A percentile compares a stretch with the other conserved stretches of the same genome.
These are phyloP conservation scores for Apiospora pterosperma DNA, from an alignment of 2,329 filamentous ascomycete genomes.

Conservation along the genomic window DNA sequence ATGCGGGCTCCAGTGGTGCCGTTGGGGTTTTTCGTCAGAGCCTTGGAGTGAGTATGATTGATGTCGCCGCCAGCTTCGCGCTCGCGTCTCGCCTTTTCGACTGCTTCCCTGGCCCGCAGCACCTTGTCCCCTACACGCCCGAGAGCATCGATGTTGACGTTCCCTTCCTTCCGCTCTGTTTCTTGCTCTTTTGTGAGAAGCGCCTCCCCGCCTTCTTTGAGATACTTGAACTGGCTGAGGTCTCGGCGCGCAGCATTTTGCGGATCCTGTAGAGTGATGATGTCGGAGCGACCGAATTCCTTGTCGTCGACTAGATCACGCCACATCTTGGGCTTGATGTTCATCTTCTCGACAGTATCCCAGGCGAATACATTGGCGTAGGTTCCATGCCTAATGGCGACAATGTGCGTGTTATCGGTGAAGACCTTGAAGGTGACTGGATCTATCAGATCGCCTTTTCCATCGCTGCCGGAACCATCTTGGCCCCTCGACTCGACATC, in stretches of 20 bases:
- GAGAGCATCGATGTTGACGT: slow-evolving; percentile 75
- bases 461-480: slow-evolving; percentile 42
- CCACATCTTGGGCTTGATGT: slow-evolving; percentile 97
- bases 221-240: slow-evolving; percentile 81
- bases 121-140: slow-evolving; percentile 81
- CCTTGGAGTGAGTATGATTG: slow-evolving; percentile 46
- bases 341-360: slow-evolving; percentile 92
- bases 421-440: slow-evolving; percentile 97
- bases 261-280: slow-evolving; percentile 94
- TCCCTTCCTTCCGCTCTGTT: slow-evolving; percentile 60
- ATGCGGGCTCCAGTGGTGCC: slow-evolving; percentile 29
- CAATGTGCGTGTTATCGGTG: slow-evolving; percentile 96
- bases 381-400: slow-evolving; percentile 73
- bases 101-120: slow-evolving; percentile 84
- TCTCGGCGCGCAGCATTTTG: slow-evolving; percentile 83
- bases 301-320: slow-evolving; percentile 82
- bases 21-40: slow-evolving; percentile 33
- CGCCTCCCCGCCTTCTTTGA: slow-evolving; percentile 75
- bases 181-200: slow-evolving; percentile 68
- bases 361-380: slow-evolving; percentile 96
- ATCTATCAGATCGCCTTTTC: slow-evolving; percentile 80
- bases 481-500: slow-evolving; percentile 52
- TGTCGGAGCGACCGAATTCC: slow-evolving; percentile 84
- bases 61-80: slow-evolving; percentile 58
- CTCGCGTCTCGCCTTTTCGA: slow-evolving; percentile 82